Evolutionary conservation across 495 filamentous ascomycete genomes (phyloP).

Genomic region (Podospora appendiculata): DNA sequence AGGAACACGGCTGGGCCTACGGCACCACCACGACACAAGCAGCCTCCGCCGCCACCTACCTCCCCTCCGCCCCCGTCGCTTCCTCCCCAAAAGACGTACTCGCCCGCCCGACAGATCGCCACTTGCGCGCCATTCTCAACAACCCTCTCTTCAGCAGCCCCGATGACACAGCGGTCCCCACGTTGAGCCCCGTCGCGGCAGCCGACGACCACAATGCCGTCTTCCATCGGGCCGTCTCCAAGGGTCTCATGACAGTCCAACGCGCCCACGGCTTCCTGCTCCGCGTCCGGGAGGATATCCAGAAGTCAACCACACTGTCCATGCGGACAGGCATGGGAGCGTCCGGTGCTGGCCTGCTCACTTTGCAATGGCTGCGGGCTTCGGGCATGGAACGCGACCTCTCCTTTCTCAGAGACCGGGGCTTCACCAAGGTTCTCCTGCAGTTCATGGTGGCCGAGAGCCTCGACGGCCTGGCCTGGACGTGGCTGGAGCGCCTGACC

Average conservation of each 20-base stretch:
- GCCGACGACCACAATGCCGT: conserved; percentile 20
- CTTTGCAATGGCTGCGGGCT: conserved; percentile 45
- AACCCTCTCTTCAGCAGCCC: conserved; percentile 51
- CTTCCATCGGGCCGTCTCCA: conserved; percentile 29
- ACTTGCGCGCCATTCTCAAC: conserved; percentile 59
- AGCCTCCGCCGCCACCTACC: conserved; percentile 14
- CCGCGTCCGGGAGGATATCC: conserved; percentile 21
- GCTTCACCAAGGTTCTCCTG: conserved; percentile 27
- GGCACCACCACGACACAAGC: conserved; percentile 5
- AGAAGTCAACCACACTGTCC: conserved; percentile 15
- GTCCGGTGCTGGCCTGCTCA: conserved; percentile 33
- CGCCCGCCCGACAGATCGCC: conserved; percentile 38
- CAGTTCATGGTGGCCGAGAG: conserved; percentile 45
- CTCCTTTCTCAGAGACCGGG: conserved; percentile 22
- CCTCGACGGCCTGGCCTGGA: conserved; percentile 32
- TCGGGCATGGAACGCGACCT: conserved; percentile 34
- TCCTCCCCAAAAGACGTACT: neutral
- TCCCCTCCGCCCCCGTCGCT: conserved; percentile 4
- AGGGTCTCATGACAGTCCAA: conserved; percentile 36
- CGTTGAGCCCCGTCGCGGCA: neutral
- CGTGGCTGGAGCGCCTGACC: conserved; percentile 31
- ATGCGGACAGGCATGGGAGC: conserved; percentile 22
- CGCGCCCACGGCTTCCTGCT: conserved; percentile 33
- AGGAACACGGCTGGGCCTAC: conserved; percentile 45
- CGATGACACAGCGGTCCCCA: neutral